These are phyloP conservation scores for Aeschynomene evenia DNA, from an alignment of 306 rosid genomes.

Conservation along the genomic window DNA sequence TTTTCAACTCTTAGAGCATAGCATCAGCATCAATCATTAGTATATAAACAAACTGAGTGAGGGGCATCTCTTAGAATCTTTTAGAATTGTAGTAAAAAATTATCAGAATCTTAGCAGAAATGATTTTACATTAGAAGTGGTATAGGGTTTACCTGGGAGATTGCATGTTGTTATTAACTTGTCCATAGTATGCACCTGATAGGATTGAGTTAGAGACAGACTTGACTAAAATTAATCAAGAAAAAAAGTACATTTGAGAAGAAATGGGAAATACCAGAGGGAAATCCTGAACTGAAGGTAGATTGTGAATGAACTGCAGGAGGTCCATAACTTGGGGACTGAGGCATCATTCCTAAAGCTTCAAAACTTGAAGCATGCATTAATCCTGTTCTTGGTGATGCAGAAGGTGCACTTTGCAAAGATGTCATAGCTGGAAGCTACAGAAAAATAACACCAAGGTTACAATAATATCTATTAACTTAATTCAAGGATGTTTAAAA, in stretches of 20 bases:
- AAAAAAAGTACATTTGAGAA: background rate
- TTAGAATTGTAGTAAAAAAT: too few relatives aligned
- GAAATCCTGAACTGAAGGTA: slow-evolving; percentile 32
- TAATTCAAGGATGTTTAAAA: background rate
- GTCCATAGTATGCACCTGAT: slow-evolving; percentile 58
- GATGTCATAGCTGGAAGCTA: slow-evolving; percentile 50
- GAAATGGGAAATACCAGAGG: slow-evolving; percentile 45
- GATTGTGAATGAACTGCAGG: slow-evolving; percentile 32
- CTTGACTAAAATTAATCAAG: slow-evolving; percentile 10
- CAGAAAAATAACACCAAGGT: slow-evolving; percentile 23
- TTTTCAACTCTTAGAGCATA: background rate
- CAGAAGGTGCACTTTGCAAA: slow-evolving; percentile 38
- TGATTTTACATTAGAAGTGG: too few relatives aligned
- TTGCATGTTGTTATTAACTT: slow-evolving; percentile 35
- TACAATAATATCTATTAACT: background rate
- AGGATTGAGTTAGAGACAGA: slow-evolving; percentile 27
- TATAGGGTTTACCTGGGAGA: slow-evolving; percentile 49
- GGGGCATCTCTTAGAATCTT: too few relatives aligned
- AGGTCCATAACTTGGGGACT: slow-evolving; percentile 37
- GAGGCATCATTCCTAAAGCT: slow-evolving; percentile 40
- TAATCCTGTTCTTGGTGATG: slow-evolving; percentile 38
- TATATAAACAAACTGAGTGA: too few relatives aligned
- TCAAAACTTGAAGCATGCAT: slow-evolving; percentile 46
- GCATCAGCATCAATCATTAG: background rate
- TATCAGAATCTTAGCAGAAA: too few relatives aligned